Evolutionary conservation across 2,329 filamentous ascomycete species (phyloP), one percentile per base, ranked within the genome.

Genomic region (Tolypocladium guangdongense): DNA sequence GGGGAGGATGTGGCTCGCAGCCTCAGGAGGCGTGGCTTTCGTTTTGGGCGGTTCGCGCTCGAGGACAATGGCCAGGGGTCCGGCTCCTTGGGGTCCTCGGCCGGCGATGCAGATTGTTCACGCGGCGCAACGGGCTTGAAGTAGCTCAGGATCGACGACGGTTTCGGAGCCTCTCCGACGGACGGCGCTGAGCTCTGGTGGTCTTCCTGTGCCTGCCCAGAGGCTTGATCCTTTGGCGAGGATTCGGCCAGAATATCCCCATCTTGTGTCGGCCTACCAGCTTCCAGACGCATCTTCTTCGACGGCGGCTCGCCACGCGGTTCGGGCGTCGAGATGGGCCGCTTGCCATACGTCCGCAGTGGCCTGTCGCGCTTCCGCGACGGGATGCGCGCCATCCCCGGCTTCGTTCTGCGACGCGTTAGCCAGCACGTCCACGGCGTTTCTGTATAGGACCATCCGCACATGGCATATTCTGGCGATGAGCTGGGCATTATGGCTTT

Each of bases 311-410:
- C 64, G n/a, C 48, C 56, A 37, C 58, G 56, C 10, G 59, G 45
- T 38, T 66, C 64, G 5, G 60, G 53, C 10, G 59, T 60, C 16
- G 64, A 37, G 7, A 58, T 57, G 10, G 57, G 52, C 36, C 68
- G 66, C 56, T 68, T 71, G 45, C 71, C 69, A 43, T 74, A 75
- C 14, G 72, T 74, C 53, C 69, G 66, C 16, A 72, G 57, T 5
- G 66, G 62, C 54, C 68, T 71, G 51, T 62, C 62, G 51, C 68
- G 65, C 38, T 62, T 62, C 53, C 63, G 63, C 22, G 62, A 52
- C 10, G 53, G 54, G 18, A 56, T 57, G 35, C 58, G 48, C 39
- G 54, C 37, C 56, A 65, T 58, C 52, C 61, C 59, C 7, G 56
- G 60, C 51, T 66, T 66, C n/a, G 65, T 66, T 64, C 69, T 71